Conservation (phyloP, 2,329 filamentous ascomycete species). For the Fusarium incarnatum region DNA sequence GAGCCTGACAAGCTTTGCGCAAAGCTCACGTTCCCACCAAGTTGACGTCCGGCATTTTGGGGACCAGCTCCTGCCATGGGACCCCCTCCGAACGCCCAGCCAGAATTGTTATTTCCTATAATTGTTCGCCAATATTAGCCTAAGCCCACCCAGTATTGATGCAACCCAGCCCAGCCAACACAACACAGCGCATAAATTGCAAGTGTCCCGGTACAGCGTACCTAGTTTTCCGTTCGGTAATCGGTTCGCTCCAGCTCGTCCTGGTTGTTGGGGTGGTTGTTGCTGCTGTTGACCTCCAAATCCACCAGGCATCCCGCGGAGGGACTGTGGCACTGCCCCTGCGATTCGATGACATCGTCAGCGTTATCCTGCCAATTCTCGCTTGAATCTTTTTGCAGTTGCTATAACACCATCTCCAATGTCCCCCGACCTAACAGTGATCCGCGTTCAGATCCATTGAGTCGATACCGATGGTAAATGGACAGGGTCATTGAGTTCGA, state of each 20-base stretch:
- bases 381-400: slow-evolving; percentile 22
- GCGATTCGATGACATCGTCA: slow-evolving; percentile 46
- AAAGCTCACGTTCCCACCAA: slow-evolving; percentile 72
- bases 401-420: slow-evolving; percentile 8
- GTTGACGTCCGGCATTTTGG: slow-evolving; percentile 65
- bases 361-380: slow-evolving; percentile 40
- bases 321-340: slow-evolving; percentile 71
- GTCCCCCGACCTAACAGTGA: slow-evolving; percentile 1
- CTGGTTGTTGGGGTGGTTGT: slow-evolving; percentile 66
- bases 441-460: slow-evolving; percentile 29
- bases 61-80: slow-evolving; percentile 69
- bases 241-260: slow-evolving; percentile 66
- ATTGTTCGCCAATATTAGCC: slow-evolving; percentile 43
- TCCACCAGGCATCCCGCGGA: slow-evolving; percentile 71
- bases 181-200: slow-evolving; percentile 5
- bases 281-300: slow-evolving; percentile 71
- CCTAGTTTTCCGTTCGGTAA: slow-evolving; percentile 75
- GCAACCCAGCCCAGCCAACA: slow-evolving; percentile 18
- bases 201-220: slow-evolving; percentile 47
- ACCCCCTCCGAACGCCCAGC: slow-evolving; percentile 73
- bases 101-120: slow-evolving; percentile 63
- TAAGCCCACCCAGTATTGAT: slow-evolving; percentile 10
- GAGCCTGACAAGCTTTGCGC: slow-evolving; percentile 74
- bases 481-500: slow-evolving; percentile 22
- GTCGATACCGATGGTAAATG: slow-evolving; percentile 29